Evolutionary conservation across 164 flowering plant species (phyloP), one percentile per base, ranked within the genome.

Genomic region (Dillenia suffruticosa): DNA sequence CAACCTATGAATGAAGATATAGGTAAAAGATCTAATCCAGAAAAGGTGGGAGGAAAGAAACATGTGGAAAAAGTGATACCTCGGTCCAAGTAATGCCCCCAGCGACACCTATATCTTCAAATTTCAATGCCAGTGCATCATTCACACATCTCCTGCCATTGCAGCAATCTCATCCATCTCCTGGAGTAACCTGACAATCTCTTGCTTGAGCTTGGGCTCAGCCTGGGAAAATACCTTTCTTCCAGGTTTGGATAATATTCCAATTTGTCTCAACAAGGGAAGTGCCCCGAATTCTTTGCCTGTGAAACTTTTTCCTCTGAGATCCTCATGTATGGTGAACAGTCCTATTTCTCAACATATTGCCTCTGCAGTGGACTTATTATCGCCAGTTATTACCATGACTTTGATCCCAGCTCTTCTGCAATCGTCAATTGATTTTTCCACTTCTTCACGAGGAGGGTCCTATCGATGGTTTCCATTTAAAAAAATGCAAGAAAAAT

Each of bases 91-190:
- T 66, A 46, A 92, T 87, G 51, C 98, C 98, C 98, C 89, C 89
- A 14, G 96, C 87, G 70, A 92, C 82, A 55, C 98, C 98, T 65
- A 92, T 92, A 65, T 87, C 92, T 58, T 96, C 97, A 13, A 88
- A 77, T 75, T 93, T 93, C 51, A 93, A 72, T 17, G 98, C 98
- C 61, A 97, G 98, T 46, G 98, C 97, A 79, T 90, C 97, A 74
- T 93, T 93, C 49, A 93, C 98, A 16, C 98, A 68, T 93, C 98
- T 44, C 98, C 98, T 15, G 98, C 90, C 98, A 93, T 93, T 63
- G 98, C 98, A 59, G 90, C 98, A 73, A 90, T 75, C 62, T 93
- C 96, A 10, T 90, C 97, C 77, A 72, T 79, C 54, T 88, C 97
- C 66, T 93, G 90, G 44, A 93, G 80, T 84, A 85, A 72, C 72